These are phyloP conservation scores for Rhodotorula taiwanensis DNA, from an alignment of 768 basidiomycete genomes.

Conservation along the genomic window DNA sequence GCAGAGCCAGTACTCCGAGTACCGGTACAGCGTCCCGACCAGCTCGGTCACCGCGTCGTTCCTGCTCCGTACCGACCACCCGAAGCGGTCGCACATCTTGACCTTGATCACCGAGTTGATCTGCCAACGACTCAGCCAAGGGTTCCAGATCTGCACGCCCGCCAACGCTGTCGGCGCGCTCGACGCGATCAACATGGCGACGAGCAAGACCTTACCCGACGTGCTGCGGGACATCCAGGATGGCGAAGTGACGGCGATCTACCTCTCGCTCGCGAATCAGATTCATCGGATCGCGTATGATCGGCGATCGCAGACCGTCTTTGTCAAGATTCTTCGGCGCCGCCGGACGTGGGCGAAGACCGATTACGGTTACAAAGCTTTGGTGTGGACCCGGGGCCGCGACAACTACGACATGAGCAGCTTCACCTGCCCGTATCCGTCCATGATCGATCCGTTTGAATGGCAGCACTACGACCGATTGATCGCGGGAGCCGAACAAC, in stretches of 20 bases:
- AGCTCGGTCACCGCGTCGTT: slow-evolving; percentile 79
- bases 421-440: slow-evolving; percentile 31
- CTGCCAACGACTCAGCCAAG: slow-evolving; percentile 80
- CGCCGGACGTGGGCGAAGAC: slow-evolving; percentile 51
- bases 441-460: slow-evolving; percentile 39
- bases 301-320: slow-evolving; percentile 65
- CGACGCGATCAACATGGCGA: slow-evolving; percentile 17
- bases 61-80: slow-evolving; percentile 62
- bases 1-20: slow-evolving; percentile 41
- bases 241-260: slow-evolving; percentile 57
- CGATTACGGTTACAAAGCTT: slow-evolving; percentile 70
- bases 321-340: slow-evolving; percentile 77
- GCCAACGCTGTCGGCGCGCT: slow-evolving; percentile 54
- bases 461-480: slow-evolving; percentile 43
- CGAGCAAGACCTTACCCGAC: slow-evolving; percentile 41
- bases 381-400: slow-evolving; percentile 63
- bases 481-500: slow-evolving; percentile 58
- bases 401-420: slow-evolving; percentile 3
- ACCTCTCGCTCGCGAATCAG: slow-evolving; percentile 89
- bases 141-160: slow-evolving; percentile 80
- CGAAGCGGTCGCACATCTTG: slow-evolving; percentile 43
- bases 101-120: slow-evolving; percentile 78
- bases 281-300: slow-evolving; percentile 88
- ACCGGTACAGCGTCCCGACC: slow-evolving; percentile 81
- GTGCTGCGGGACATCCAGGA: slow-evolving; percentile 41